A percentile compares a stretch with the other conserved stretches of the same genome.
Evolutionary conservation across 1,139 yeast genomes (phyloP).

Genomic region (Meyerozyma carpophila): DNA sequence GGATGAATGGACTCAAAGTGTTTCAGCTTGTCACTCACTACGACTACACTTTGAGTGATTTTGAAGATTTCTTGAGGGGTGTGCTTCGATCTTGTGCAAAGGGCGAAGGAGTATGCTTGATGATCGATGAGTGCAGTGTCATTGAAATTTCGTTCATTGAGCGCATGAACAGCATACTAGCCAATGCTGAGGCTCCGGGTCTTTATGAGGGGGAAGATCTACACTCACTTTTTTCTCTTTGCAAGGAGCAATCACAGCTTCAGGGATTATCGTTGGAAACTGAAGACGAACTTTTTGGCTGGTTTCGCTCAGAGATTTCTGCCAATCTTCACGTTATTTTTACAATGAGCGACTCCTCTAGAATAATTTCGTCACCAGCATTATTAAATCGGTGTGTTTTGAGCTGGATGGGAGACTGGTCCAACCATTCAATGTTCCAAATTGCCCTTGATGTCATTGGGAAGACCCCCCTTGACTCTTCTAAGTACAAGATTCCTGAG

Average conservation of each 20-base stretch:
- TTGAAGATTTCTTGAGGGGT: constrained; percentile 58
- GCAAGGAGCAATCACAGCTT: constrained; percentile 54
- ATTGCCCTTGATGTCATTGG: constrained; percentile 43
- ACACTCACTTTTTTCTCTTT: constrained; percentile 45
- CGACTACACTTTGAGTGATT: constrained; percentile 54
- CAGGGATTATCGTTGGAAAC: constrained; percentile 64
- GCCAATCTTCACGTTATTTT: constrained; percentile 78
- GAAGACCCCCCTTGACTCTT: constrained; percentile 48
- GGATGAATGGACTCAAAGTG: constrained; percentile 78
- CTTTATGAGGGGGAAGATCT: constrained; percentile 76
- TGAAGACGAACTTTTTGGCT: constrained; percentile 64
- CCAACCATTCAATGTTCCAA: constrained; percentile 40
- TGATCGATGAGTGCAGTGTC: constrained; percentile 78
- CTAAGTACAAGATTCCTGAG: constrained; percentile 30
- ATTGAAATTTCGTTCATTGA: constrained; percentile 78
- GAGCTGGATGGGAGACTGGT: constrained; percentile 90
- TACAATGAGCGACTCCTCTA: constrained; percentile 57
- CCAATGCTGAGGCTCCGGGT: constrained; percentile 92
- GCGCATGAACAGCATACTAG: constrained; percentile 85
- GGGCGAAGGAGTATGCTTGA: constrained; percentile 65
- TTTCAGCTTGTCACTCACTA: constrained; percentile 55
- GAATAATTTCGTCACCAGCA: constrained; percentile 78
- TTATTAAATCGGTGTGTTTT: constrained; percentile 85
- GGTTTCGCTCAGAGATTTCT: constrained; percentile 71
- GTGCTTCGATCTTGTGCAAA: constrained; percentile 42